phyloP scores from a whole-genome alignment of 345 rosid genomes.

The Ceriops tagal region DNA sequence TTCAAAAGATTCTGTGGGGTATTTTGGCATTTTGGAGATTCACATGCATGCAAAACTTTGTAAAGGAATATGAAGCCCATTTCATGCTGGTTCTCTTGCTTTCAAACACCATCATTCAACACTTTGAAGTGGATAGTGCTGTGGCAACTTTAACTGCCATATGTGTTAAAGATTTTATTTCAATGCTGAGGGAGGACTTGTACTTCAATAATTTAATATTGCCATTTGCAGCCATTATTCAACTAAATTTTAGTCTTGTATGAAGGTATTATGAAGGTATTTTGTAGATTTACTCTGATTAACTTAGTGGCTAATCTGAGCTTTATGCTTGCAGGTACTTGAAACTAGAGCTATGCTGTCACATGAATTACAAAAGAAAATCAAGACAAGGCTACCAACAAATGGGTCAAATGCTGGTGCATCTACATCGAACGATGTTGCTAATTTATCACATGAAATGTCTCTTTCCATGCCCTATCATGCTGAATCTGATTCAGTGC shows the following conservation, averaged over 20 bases:
- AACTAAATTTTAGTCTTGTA: not conserved
- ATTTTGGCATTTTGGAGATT: not conserved
- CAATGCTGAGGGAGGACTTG: too few relatives aligned
- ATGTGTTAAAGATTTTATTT: not conserved
- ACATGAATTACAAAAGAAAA: constrained; percentile 44
- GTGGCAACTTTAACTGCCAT: not conserved
- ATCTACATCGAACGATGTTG: constrained; percentile 21
- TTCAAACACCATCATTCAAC: not conserved
- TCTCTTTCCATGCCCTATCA: constrained; percentile 38
- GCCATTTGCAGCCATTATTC: not conserved
- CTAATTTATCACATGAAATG: constrained; percentile 32
- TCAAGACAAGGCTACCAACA: constrained; percentile 23
- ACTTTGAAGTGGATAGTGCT: not conserved
- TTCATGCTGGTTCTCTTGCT: not conserved
- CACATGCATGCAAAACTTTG: not conserved
- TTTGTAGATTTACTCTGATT: constrained; percentile 4
- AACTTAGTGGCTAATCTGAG: not conserved
- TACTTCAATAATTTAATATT: not conserved
- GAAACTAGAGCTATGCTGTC: constrained; percentile 79
- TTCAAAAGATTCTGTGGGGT: not conserved
- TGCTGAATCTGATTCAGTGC: constrained; percentile 38
- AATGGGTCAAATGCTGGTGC: constrained; percentile 36
- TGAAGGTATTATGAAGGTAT: not conserved
- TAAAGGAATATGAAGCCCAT: not conserved
- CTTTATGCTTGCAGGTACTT: constrained; percentile 49